Conservation (phyloP, 2,329 filamentous ascomycete genomes). For the Echinosphaeria canescens region DNA sequence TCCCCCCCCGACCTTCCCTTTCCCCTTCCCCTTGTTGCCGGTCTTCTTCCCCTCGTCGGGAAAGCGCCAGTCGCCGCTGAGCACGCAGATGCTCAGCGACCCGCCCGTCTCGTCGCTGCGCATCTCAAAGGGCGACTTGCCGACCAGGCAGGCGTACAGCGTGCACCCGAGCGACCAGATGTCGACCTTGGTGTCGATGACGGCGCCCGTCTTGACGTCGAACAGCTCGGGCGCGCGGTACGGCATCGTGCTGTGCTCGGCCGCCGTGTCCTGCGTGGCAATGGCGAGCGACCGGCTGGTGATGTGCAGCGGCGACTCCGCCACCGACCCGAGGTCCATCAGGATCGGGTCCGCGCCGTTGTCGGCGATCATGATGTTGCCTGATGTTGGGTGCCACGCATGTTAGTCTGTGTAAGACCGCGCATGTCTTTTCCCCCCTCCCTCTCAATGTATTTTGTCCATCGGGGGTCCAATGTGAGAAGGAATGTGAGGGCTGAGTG, state of each 20-base stretch:
- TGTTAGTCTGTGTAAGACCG: constrained; percentile 1
- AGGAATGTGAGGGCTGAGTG: background rate
- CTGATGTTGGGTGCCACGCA: constrained; percentile 12
- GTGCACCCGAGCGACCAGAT: constrained; percentile 97
- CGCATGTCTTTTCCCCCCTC: too few relatives aligned
- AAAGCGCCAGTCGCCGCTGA: constrained; percentile 92
- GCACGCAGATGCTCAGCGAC: constrained; percentile 74
- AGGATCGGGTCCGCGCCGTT: constrained; percentile 74
- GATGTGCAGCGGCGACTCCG: constrained; percentile 70
- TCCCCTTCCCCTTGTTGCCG: constrained; percentile 10
- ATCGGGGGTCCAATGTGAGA: too few relatives aligned
- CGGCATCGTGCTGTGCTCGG: constrained; percentile 95
- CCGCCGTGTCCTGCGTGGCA: constrained; percentile 81
- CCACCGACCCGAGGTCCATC: constrained; percentile 91
- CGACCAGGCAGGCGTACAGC: constrained; percentile 89
- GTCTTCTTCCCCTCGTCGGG: constrained; percentile 52
- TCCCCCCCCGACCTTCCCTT: constrained; percentile 7
- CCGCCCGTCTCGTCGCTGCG: constrained; percentile 92
- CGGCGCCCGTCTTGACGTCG: constrained; percentile 82
- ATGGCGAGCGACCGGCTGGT: constrained; percentile 80
- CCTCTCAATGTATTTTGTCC: too few relatives aligned
- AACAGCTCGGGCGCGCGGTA: constrained; percentile 96
- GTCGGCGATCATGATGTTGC: constrained; percentile 97
- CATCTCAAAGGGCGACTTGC: constrained; percentile 93
- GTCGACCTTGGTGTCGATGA: constrained; percentile 91